Evolutionary conservation across 2,329 filamentous ascomycete species (phyloP).

Genomic region (Geosmithia morbida): DNA sequence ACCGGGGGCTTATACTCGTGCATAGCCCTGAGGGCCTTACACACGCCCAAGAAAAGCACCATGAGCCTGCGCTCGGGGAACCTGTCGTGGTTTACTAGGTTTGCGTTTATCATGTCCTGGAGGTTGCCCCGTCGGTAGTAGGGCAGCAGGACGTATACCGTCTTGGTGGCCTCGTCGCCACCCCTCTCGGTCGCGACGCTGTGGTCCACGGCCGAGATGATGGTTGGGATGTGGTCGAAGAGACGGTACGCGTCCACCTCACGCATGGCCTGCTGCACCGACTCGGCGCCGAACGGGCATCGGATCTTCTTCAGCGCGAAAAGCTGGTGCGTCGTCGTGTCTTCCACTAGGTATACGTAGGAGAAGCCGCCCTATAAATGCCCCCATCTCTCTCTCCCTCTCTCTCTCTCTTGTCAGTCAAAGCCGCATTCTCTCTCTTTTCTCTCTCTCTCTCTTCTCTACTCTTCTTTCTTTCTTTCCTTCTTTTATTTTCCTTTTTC

Average conservation of each 20-base stretch:
- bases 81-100: constrained; percentile 82
- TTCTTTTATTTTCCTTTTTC: too few species aligned
- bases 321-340: constrained; percentile 66
- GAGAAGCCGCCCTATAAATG: constrained; percentile 93
- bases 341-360: constrained; percentile 97
- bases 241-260: constrained; percentile 95
- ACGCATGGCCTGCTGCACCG: constrained; percentile 84
- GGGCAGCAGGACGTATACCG: constrained; percentile 88
- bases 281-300: constrained; percentile 95
- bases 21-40: constrained; percentile 76
- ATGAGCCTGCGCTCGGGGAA: constrained; percentile 85
- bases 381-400: too few species aligned
- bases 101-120: constrained; percentile 97
- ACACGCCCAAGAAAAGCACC: constrained; percentile 84
- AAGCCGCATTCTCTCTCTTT: neutral
- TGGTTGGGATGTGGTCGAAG: constrained; percentile 69
- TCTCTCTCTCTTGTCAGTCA: neutral
- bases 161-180: constrained; percentile 56
- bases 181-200: constrained; percentile 61
- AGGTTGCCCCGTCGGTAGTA: constrained; percentile 94
- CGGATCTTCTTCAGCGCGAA: constrained; percentile 98
- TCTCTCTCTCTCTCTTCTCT: too few species aligned
- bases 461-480: too few species aligned
- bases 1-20: constrained; percentile 57
- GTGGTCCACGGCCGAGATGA: constrained; percentile 79